Base-by-base conservation (phyloP, 305 asterid genomes). In the Andrographis paniculata region DNA sequence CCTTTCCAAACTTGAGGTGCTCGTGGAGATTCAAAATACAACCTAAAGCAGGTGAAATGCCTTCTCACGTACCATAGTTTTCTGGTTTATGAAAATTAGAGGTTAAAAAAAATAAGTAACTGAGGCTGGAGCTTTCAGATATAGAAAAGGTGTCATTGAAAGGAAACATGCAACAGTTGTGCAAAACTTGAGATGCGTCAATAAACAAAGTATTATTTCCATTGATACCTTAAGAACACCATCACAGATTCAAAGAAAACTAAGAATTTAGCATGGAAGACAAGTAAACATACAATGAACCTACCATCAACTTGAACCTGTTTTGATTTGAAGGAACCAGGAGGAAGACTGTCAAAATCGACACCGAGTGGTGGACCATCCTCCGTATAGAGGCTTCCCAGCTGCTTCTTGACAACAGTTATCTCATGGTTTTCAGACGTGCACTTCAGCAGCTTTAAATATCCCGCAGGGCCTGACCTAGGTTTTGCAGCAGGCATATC, bases 351-450 rank as follows among this genome's bases (percentile, higher is more conserved):
- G n/a, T n/a, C n/a, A n/a, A n/a, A n/a, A n/a, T n/a, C n/a, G n/a
- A n/a, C n/a, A n/a, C n/a, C n/a, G n/a, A n/a, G n/a, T n/a, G n/a
- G n/a, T n/a, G n/a, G n/a, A n/a, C n/a, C n/a, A n/a, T n/a, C n/a
- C n/a, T n/a, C n/a, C n/a, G n/a, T n/a, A n/a, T n/a, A n/a, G n/a
- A n/a, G n/a, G n/a, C n/a, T n/a, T n/a, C n/a, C n/a, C n/a, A n/a
- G n/a, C 71, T 85, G 94, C 80, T 73, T 70, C 77, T 80, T 85
- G 43, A 89, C 95, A 3, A 86, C 85, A 46, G 87, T 72, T 72
- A 89, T 64, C 37, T 94, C 87, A 60, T 79, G 59, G 64, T 79
- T n/a, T n/a, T n/a, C 89, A 58, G 66, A 71, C 40, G 59, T 82
- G 31, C 84, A 74, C 75, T 78, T 84, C 56, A 84, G n/a, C n/a